Percentiles rank a stretch among this genome's conserved stretches.
phyloP scores from a whole-genome alignment of 2,329 filamentous ascomycete genomes.

The Torrubiella hemipterigena region DNA sequence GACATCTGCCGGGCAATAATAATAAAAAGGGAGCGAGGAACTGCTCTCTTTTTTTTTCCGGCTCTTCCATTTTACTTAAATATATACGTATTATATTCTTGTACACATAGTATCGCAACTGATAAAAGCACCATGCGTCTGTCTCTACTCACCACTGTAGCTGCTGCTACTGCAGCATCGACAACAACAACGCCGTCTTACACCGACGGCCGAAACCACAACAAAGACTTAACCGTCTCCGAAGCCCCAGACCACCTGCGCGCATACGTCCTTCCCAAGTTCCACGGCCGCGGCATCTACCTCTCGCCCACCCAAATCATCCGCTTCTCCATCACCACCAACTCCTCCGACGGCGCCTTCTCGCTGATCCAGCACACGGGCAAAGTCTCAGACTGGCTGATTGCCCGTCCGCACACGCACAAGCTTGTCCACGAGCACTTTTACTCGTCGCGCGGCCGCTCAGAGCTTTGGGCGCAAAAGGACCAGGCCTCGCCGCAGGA shows the following conservation, averaged over 20 bases:
- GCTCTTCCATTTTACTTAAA: too few species aligned
- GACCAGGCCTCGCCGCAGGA: slow-evolving; percentile 8
- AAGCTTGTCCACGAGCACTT: slow-evolving; percentile 10
- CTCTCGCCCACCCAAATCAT: slow-evolving; percentile 11
- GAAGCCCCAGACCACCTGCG: slow-evolving; percentile 10
- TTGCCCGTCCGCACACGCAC: slow-evolving; percentile 11
- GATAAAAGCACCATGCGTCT: background rate
- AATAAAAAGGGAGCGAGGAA: too few species aligned
- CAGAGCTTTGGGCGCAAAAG: slow-evolving; percentile 11
- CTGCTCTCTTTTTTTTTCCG: too few species aligned
- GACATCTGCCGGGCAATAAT: too few species aligned
- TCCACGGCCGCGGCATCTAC: slow-evolving; percentile 10
- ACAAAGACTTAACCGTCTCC: too few species aligned
- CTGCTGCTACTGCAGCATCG: too few species aligned
- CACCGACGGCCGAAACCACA: too few species aligned
- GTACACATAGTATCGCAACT: too few species aligned
- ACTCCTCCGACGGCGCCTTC: slow-evolving; percentile 12
- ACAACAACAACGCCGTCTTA: too few species aligned
- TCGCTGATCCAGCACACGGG: slow-evolving; percentile 11
- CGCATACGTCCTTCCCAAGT: slow-evolving; percentile 13
- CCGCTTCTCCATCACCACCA: slow-evolving; percentile 11
- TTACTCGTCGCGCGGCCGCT: slow-evolving; percentile 10
- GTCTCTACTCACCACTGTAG: background rate
- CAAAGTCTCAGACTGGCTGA: slow-evolving; percentile 7
- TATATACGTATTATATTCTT: too few species aligned